A percentile compares a stretch with the other conserved stretches of the same genome.
phyloP scores from a whole-genome alignment of 495 filamentous ascomycete species.

The Daldinia loculata region DNA sequence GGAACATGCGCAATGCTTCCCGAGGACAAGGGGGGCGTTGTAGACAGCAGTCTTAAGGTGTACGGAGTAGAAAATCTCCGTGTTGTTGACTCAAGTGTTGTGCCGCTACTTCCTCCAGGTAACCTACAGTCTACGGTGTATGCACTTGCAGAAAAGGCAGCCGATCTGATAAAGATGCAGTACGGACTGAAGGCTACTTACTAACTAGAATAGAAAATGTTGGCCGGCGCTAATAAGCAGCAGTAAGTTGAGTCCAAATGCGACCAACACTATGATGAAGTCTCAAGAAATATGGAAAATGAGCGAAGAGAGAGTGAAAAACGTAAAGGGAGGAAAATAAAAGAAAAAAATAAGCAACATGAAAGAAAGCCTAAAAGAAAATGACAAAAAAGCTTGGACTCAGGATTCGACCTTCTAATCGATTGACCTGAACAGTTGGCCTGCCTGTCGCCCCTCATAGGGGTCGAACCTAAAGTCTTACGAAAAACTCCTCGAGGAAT shows the following conservation, averaged over 20 bases:
- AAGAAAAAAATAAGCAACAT: background rate
- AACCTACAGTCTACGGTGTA: background rate
- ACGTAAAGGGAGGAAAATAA: background rate
- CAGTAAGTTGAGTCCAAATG: background rate
- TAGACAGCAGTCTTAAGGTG: background rate
- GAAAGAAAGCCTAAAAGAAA: background rate
- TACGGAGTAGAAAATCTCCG: background rate
- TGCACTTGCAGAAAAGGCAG: background rate
- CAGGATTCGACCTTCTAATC: background rate
- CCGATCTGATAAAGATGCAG: background rate
- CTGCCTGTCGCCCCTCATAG: background rate
- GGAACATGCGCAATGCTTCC: background rate
- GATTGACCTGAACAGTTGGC: slow-evolving; percentile 1
- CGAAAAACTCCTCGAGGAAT: background rate
- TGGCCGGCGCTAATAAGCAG: background rate
- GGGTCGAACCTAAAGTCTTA: background rate
- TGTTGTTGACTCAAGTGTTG: background rate
- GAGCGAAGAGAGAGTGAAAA: too few relatives aligned
- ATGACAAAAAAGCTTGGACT: background rate
- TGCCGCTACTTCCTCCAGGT: background rate
- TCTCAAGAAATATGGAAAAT: too few relatives aligned
- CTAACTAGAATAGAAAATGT: background rate
- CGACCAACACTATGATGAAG: too few relatives aligned
- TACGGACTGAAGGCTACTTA: background rate
- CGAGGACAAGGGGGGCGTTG: background rate